Conservation (phyloP, 768 basidiomycete species). For the Tremella yokohamensis region DNA sequence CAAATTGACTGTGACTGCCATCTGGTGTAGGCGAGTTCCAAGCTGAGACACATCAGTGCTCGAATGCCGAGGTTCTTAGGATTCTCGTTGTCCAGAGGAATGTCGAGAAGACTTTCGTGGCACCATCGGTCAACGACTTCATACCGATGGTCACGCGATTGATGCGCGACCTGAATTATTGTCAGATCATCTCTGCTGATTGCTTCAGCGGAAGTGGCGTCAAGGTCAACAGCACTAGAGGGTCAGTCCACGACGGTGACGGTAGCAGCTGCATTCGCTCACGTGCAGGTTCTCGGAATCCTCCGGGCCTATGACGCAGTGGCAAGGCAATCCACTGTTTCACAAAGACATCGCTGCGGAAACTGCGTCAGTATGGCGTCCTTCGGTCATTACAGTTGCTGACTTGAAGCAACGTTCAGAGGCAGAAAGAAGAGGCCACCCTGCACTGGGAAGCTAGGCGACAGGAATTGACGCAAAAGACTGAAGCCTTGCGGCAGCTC, state of each 20-base stretch:
- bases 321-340: slow-evolving; percentile 12
- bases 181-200: background rate
- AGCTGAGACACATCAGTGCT: slow-evolving; percentile 57
- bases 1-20: slow-evolving; percentile 66
- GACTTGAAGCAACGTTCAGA: too few relatives aligned
- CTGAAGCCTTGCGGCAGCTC: background rate
- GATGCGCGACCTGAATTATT: background rate
- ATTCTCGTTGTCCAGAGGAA: slow-evolving; percentile 69
- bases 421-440: too few relatives aligned
- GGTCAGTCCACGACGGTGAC: slow-evolving; percentile 12
- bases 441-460: too few relatives aligned
- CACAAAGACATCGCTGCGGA: slow-evolving; percentile 16
- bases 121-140: slow-evolving; percentile 47
- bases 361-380: slow-evolving; percentile 6
- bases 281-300: too few relatives aligned
- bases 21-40: background rate
- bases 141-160: background rate
- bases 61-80: slow-evolving; percentile 69
- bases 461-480: too few relatives aligned
- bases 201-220: background rate
- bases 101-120: slow-evolving; percentile 72
- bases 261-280: background rate
- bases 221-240: background rate
- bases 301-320: slow-evolving; percentile 5
- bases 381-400: too few relatives aligned